Conservation (phyloP, 345 rosid species). For the Syzygium aromaticum region DNA sequence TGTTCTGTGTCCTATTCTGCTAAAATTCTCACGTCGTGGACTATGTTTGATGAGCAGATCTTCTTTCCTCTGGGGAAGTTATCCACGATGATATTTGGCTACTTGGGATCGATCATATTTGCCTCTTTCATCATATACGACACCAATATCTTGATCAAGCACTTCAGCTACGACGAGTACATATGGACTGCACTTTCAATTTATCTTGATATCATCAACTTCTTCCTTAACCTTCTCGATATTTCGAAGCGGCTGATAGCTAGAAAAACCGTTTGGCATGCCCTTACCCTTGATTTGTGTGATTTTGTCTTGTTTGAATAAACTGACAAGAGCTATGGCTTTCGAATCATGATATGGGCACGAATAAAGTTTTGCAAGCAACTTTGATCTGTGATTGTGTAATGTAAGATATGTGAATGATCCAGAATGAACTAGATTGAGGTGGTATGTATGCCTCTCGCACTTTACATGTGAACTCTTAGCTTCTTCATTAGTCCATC, state of each 20-base stretch:
- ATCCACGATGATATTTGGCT: constrained; percentile 34
- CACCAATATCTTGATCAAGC: constrained; percentile 53
- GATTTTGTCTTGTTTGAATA: background rate
- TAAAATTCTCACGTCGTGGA: background rate
- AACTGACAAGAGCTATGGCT: background rate
- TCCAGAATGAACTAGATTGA: background rate
- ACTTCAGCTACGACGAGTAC: constrained; percentile 49
- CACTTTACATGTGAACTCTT: background rate
- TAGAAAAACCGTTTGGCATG: background rate
- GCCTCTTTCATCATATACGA: constrained; percentile 26
- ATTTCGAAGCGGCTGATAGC: constrained; percentile 16
- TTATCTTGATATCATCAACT: constrained; percentile 59
- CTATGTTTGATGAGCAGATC: constrained; percentile 4
- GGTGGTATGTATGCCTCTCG: background rate
- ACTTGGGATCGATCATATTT: constrained; percentile 33
- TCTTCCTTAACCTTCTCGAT: constrained; percentile 47
- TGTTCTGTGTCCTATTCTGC: background rate
- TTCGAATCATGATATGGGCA: background rate
- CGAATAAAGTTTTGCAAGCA: background rate
- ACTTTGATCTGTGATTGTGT: background rate
- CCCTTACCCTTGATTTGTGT: background rate
- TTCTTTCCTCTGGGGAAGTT: constrained; percentile 34
- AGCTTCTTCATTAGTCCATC: background rate
- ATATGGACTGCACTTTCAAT: constrained; percentile 59
- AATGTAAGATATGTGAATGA: background rate